These are phyloP conservation scores for Ganoderma sinense DNA, from an alignment of 1,284 basidiomycete genomes.

Conservation along the genomic window DNA sequence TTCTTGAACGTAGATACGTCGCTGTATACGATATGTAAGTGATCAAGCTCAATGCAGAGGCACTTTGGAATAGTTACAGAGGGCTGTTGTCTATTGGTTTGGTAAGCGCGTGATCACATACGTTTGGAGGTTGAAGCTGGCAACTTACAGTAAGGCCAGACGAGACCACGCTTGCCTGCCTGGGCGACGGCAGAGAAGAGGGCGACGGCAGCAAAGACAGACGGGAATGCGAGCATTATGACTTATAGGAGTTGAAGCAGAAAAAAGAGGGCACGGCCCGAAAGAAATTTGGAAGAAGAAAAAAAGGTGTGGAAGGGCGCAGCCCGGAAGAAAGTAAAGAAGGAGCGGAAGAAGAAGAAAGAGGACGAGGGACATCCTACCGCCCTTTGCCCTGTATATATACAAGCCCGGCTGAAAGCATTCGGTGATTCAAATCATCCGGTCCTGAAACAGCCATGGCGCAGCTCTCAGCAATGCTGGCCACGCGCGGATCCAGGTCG, in stretches of 20 bases:
- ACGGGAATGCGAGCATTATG: background rate
- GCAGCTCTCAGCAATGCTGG: background rate
- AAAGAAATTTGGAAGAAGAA: background rate
- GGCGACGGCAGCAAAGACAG: conserved; percentile 1
- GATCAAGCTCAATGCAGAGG: background rate
- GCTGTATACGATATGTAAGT: background rate
- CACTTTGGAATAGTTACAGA: background rate
- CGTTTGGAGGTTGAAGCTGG: too few relatives aligned
- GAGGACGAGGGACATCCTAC: background rate
- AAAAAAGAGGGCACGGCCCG: background rate
- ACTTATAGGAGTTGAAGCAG: background rate
- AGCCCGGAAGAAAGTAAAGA: background rate
- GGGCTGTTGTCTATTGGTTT: background rate
- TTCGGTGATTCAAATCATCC: background rate
- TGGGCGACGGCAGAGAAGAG: conserved; percentile 2
- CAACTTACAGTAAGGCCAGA: conserved; percentile 4
- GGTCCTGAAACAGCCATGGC: background rate
- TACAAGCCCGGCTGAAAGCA: background rate
- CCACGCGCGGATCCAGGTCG: background rate
- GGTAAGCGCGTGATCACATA: background rate
- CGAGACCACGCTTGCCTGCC: conserved; percentile 7
- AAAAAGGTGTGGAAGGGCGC: background rate
- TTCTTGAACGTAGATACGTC: background rate
- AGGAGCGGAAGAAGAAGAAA: background rate
- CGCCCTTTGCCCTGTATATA: background rate